Evolutionary conservation across 371 early-diverging fungal genomes (phyloP), one percentile per base, ranked within the genome.

Genomic region (Mortierella sp.): DNA sequence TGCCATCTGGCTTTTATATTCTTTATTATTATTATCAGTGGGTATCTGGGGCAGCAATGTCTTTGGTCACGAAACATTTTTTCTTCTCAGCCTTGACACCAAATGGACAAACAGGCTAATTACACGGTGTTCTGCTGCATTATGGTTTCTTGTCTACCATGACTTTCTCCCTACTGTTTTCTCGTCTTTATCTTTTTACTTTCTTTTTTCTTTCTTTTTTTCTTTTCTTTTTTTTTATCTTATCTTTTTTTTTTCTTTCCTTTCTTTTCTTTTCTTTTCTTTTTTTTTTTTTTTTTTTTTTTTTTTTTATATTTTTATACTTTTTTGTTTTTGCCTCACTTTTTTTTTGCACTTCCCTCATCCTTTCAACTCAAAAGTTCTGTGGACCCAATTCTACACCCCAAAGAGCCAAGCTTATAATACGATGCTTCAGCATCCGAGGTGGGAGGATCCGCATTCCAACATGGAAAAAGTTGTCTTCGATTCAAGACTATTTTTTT

Each of bases 111-210:
- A 37, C 37, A 37, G 37, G 37, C 37, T 37, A 37, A 37, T 37
- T 3, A 45, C 57, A 43, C 43, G 43, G 30, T 53, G 47, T 19
- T 52, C 21, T 57, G 23, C 30, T 48, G 44, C 51, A 55, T 70
- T 64, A 29, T 58, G 50, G 55, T 28, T 28, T 45, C 56, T 48
- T 25, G 25, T 68, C 66, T 47, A 23, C 70, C 30, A 28, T n/a
- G 37, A 44, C n/a, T 28, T 55, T 72, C 30, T 44, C 4, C 48
- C 60, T 37, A 37, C 37, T 37, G 11, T 37, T 60, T 30, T 60
- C 21, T 55, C 7, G 50, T 44, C n/a, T 21, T 5, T 16, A 7
- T 14, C 16, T 50, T 14, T 50, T 50, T n/a, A 7, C 14, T 16
- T 21, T 50, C 4, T 50, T 7, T 50, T 30, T 19, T 55, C 43